phyloP scores from a whole-genome alignment of 179 eudicot species.

The Corrigiola litoralis region DNA sequence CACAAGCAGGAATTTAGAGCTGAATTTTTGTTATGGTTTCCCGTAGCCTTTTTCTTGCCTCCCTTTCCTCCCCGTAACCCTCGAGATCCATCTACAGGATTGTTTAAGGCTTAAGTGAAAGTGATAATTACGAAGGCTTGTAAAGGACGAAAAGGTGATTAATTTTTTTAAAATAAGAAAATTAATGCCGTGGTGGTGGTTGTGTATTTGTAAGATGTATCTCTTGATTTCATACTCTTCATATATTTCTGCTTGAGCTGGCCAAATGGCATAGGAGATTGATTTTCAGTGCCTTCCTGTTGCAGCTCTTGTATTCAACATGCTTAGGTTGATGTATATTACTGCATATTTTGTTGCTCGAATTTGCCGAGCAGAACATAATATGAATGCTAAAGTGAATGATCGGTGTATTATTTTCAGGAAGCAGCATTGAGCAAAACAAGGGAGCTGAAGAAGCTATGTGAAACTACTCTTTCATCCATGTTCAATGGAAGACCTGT shows the following conservation, averaged over 20 bases:
- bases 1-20: not conserved
- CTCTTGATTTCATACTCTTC: not conserved
- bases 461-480: constrained; percentile 78
- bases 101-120: no score
- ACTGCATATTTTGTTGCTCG: not conserved
- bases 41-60: no score
- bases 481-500: constrained; percentile 95
- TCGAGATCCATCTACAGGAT: no score
- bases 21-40: not conserved
- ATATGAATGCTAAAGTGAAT: no score
- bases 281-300: not conserved
- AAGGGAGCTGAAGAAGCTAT: constrained; percentile 85
- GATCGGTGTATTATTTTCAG: constrained; percentile 37
- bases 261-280: not conserved
- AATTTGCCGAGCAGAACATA: not conserved
- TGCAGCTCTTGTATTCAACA: not conserved
- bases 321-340: not conserved
- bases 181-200: no score
- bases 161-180: no score
- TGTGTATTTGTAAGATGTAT: not conserved
- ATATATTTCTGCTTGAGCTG: not conserved
- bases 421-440: constrained; percentile 79
- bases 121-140: not conserved
- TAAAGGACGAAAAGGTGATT: no score
- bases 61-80: no score